These are phyloP conservation scores for Carex scoparia DNA, from an alignment of 176 grass and related monocot species.

Conservation along the genomic window DNA sequence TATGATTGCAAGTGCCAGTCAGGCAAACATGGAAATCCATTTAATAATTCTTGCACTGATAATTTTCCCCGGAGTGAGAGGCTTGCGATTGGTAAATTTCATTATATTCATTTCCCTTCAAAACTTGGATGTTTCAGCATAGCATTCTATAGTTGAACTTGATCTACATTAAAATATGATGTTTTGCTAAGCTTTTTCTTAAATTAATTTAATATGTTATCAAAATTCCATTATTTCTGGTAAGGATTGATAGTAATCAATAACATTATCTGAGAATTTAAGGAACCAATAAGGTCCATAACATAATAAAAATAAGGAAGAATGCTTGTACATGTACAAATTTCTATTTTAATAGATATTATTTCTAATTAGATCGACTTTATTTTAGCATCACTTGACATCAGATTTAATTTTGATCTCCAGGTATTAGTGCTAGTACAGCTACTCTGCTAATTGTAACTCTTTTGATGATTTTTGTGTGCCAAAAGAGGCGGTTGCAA, in stretches of 20 bases:
- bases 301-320: neutral
- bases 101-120: neutral
- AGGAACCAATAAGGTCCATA: too few species aligned
- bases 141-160: neutral
- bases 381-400: neutral
- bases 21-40: constrained; percentile 32
- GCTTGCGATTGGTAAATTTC: constrained; percentile 32
- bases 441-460: constrained; percentile 11
- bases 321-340: neutral
- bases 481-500: constrained; percentile 37
- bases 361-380: neutral
- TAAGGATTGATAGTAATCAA: neutral
- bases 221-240: neutral
- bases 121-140: neutral
- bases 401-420: neutral
- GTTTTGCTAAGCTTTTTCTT: neutral
- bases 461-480: constrained; percentile 21
- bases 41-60: constrained; percentile 19
- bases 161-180: neutral
- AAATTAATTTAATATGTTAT: neutral
- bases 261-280: neutral
- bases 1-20: constrained; percentile 33
- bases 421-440: constrained; percentile 35
- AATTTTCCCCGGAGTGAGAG: constrained; percentile 31
- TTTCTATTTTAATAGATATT: neutral